Evolutionary conservation across 2,329 filamentous ascomycete genomes (phyloP), one percentile per base, ranked within the genome.

Genomic region (Ophiobolus disseminans): DNA sequence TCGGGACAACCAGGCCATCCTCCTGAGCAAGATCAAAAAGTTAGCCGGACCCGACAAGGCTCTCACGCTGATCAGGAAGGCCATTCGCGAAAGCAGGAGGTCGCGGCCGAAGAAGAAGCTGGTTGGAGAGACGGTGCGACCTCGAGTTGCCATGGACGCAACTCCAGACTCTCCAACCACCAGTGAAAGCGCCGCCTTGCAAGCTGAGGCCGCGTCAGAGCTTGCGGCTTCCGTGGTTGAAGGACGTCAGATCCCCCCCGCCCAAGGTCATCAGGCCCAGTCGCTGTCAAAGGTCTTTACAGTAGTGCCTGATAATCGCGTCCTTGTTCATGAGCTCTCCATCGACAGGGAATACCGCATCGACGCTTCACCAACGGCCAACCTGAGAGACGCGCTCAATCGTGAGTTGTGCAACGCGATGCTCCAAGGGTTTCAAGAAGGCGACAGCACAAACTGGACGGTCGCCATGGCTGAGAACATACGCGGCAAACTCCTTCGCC

Each of bases 271-370:
- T 34, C 66, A 74, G 51, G 60, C 73, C 4, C 75, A 74, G 41
- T 75, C 82, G 61, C 39, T 81, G 73, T 60, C 79, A 69, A 71
- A 82, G 73, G 53, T 82, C 78, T 74, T 86, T 62, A 84, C 84
- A 7, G 75, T 80, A 5, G 78, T 92, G 36, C 89, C 89, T 0
- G 82, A 87, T 50, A 94, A 93, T 61, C 81, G 90, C 20, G 76
- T 89, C 9, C 78, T 93, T 13, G 86, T 91, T 1, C 90, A 93
- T 66, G 90, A 93, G 73, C 76, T 94, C 35, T 86, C 88, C 7
- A 87, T 94, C 58, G 89, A 93, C 71, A 86, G 85, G 59, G 86
- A 91, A 58, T 93, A 88, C 67, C 84, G 87, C 39, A 86, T 93
- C 36, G 86, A 89, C 38, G 60, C 69, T 22, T 67, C 69, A 78